Base-by-base conservation (phyloP, 1,284 basidiomycete genomes). In the Fomitopsis palustris region DNA sequence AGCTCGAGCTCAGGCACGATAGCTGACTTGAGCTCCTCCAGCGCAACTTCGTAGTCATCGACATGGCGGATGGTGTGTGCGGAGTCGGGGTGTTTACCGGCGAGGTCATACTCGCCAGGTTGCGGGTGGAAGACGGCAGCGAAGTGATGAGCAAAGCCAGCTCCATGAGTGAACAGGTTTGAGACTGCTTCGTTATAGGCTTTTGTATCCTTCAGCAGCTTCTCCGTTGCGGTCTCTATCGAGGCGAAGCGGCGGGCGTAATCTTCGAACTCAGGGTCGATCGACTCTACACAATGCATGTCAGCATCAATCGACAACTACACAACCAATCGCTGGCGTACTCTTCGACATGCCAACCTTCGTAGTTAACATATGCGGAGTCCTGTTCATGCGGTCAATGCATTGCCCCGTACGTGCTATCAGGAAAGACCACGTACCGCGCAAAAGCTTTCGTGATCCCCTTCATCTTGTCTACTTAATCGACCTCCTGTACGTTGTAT, bases 1-100 rank as follows among this genome's bases (percentile, higher is more conserved):
- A 99, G 82, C 73, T 99, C 96, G 23, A 99, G 81, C 76, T 99
- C 97, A 17, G 97, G 97, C 2, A 85, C 78, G 51, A 98, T 82
- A 0, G 92, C 82, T 8, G 83, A 72, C 62, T 86, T 85, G 61
- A 99, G 79, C 70, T 98, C 95, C 59, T 93, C 90, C 85, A 98
- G 87, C 21, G 87, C 77, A 42, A 77, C 77, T 68, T 89, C 81
- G 72, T 92, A 93, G 62, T 82, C 77, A 27, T 82, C 80, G 60
- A 95, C 86, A 74, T 92, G 91, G 69, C 85, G 78, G 64, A 98
- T 82, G 0, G 96, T 97, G 57, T 88, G 83, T 45, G 81, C 84
- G 1, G 91, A 79, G 16, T 92, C 83, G 1, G 96, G 93, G 70
- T 95, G 81, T 67, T 90, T 93, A 47, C 82, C 81, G 41, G 88